A percentile compares a stretch with the other conserved stretches of the same genome.
Evolutionary conservation across 352 stramenopile genomes (phyloP).

Genomic region (Phytophthora litchii): DNA sequence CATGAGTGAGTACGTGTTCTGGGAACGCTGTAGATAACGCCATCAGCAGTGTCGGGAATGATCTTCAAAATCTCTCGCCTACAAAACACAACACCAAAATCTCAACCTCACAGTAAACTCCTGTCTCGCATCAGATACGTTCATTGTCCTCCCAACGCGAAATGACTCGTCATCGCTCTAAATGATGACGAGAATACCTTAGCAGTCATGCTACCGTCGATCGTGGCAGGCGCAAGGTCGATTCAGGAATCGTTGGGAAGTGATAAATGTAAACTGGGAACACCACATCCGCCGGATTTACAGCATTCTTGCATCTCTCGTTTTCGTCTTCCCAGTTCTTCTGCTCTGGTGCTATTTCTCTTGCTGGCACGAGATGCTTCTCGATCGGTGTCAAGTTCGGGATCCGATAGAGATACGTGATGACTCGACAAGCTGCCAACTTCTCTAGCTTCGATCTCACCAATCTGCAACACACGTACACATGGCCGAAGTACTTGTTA

Average conservation of each 20-base stretch:
- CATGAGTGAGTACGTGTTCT: no score
- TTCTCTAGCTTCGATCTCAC: constrained; percentile 57
- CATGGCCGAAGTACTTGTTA: constrained; percentile 6
- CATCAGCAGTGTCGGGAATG: no score
- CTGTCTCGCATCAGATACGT: neutral
- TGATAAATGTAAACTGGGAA: constrained; percentile 84
- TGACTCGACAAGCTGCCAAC: constrained; percentile 50
- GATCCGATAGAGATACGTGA: constrained; percentile 84
- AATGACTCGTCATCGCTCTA: neutral
- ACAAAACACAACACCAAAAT: neutral
- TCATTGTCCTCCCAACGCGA: neutral
- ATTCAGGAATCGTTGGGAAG: constrained; percentile 39
- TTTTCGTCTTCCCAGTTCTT: constrained; percentile 8
- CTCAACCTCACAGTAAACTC: neutral
- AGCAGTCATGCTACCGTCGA: neutral
- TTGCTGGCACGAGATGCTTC: constrained; percentile 57
- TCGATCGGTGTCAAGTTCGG: constrained; percentile 38
- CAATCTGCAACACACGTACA: constrained; percentile 39
- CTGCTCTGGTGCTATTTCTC: constrained; percentile 26
- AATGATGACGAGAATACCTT: neutral
- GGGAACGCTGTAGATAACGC: no score
- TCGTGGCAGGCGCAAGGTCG: neutral
- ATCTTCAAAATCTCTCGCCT: neutral
- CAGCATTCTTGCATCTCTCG: neutral
- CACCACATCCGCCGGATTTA: constrained; percentile 36